Conservation (phyloP, 2,329 filamentous ascomycete species). For the Aspergillus piperis region DNA sequence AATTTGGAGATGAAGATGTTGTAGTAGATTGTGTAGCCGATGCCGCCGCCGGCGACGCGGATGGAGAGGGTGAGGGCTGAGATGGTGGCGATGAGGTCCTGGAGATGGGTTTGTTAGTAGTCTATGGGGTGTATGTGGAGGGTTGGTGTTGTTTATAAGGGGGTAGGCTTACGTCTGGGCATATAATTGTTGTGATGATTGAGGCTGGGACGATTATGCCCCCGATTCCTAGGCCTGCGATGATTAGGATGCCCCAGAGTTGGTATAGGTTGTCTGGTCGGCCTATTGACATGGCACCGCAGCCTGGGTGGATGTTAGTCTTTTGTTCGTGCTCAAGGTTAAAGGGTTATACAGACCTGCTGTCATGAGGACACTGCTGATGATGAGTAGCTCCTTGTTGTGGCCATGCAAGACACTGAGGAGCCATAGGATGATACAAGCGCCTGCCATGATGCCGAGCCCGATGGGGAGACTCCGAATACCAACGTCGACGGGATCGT, state of each 20-base stretch:
- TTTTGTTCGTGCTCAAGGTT: neutral
- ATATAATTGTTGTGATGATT: constrained; percentile 70
- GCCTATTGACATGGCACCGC: constrained; percentile 56
- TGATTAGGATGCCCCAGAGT: constrained; percentile 59
- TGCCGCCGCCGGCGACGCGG: constrained; percentile 66
- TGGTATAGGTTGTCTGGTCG: constrained; percentile 55
- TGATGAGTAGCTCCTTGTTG: constrained; percentile 62
- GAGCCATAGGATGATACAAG: constrained; percentile 59
- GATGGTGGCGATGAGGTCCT: constrained; percentile 67
- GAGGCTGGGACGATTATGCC: constrained; percentile 68
- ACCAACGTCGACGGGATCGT: constrained; percentile 65
- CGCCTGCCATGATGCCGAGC: constrained; percentile 64
- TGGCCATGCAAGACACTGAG: constrained; percentile 60
- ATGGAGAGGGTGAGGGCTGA: constrained; percentile 69
- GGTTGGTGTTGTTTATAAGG: neutral
- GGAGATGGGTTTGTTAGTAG: neutral
- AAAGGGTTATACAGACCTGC: constrained; percentile 45
- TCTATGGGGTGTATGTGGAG: neutral
- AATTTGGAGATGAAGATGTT: constrained; percentile 53
- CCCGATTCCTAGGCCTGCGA: constrained; percentile 66
- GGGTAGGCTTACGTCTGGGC: constrained; percentile 55
- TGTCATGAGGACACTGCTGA: constrained; percentile 65
- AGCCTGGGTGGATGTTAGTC: constrained; percentile 38
- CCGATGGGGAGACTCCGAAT: constrained; percentile 66
- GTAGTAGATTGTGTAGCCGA: constrained; percentile 64